These are phyloP conservation scores for Trypanosomatidae sp. DNA, from an alignment of 208 protist species.

Conservation along the genomic window DNA sequence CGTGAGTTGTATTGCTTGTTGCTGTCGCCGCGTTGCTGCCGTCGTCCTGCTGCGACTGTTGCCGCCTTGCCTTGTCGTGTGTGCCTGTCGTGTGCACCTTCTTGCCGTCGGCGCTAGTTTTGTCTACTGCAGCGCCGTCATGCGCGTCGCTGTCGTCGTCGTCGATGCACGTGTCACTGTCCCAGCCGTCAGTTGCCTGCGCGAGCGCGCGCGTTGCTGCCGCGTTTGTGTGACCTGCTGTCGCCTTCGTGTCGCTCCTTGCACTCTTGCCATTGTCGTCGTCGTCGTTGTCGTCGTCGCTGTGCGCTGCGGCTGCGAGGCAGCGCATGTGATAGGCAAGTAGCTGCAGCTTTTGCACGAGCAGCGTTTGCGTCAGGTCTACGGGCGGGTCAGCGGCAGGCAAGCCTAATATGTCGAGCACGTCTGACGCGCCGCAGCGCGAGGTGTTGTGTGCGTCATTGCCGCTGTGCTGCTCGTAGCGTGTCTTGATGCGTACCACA, in stretches of 20 bases:
- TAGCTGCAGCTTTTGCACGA: constrained; percentile 77
- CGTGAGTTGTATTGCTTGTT: not conserved
- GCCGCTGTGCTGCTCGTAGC: no score
- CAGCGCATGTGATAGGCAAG: constrained; percentile 33
- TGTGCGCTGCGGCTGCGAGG: constrained; percentile 11
- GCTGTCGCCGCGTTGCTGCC: no score
- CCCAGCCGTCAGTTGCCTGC: constrained; percentile 16
- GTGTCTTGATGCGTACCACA: constrained; percentile 13
- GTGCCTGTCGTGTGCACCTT: not conserved
- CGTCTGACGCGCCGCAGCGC: no score
- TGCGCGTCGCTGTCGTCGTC: not conserved
- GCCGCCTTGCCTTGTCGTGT: not conserved
- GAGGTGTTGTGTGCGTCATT: no score
- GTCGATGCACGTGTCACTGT: constrained; percentile 5
- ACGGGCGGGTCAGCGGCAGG: constrained; percentile 13
- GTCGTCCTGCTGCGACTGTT: not conserved
- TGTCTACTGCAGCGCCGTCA: not conserved
- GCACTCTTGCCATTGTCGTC: not conserved
- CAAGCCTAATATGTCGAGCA: constrained; percentile 25
- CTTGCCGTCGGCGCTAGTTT: not conserved
- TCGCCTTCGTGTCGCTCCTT: not conserved
- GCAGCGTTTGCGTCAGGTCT: constrained; percentile 22
- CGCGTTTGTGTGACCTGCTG: not conserved
- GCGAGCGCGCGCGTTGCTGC: no score
- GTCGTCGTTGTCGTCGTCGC: not conserved